Base-by-base conservation (phyloP, 331 rosid genomes). In the Pyracantha coccinea region DNA sequence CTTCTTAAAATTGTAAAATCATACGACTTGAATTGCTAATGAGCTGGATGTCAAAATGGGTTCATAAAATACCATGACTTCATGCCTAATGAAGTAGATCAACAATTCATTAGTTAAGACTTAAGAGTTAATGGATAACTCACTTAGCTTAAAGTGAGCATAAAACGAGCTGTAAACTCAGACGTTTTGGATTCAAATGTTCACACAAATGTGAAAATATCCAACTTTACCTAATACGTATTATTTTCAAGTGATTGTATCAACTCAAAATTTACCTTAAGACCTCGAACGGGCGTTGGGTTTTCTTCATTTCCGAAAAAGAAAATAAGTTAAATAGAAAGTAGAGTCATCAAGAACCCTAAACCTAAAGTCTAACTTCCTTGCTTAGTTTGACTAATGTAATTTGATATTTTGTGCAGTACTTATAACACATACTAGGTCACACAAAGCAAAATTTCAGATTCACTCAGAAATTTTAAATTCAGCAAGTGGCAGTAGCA, bases 21-120 rank as follows among this genome's bases (percentile, higher is more conserved):
- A 50, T 50, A 6, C 20, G 20, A 50, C 4, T 50, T 50, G 55
- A 50, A 50, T 19, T 0, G 6, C 29, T 11, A 29, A 31, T 71
- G 52, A 32, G 66, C 66, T 71, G 75, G 75, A 71, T 31, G 41
- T 21, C 75, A 71, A 11, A 50, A 47, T 27, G 45, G 33, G 23
- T 29, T 27, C 44, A 63, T 11, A 28, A 2, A 19, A 58, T 58
- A 4, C 5, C 31, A 23, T 21, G 63, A 58, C 14, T 23, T 12
- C 25, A 23, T 58, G 2, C 17, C 1, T 5, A 5, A 57, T 8
- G 20, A 57, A 57, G 27, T 57, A 58, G 27, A 5, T 25, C 17
- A 58, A 58, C 16, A 58, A 12, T 58, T 58, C 17, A 58, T 4
- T 58, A 23, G 31, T 23, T 2, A 58, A 58, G 23, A 58, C 29